These are phyloP conservation scores for Fusarium annulatum DNA, from an alignment of 2,329 filamentous ascomycete species.

Conservation along the genomic window DNA sequence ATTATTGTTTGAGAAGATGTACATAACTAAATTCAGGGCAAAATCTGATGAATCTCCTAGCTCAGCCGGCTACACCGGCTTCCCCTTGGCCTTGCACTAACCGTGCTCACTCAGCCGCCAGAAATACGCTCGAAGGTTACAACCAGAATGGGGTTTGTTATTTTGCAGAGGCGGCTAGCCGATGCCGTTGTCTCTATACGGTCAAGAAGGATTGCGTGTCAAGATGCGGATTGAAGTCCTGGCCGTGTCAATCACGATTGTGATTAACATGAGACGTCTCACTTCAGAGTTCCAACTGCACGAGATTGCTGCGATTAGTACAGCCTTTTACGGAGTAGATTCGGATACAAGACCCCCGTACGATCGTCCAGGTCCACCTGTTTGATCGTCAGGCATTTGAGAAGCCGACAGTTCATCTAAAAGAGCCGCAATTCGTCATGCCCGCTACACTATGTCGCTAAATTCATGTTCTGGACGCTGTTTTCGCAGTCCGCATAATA, in stretches of 20 bases:
- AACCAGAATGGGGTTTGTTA: constrained; percentile 18
- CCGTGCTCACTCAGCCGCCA: constrained; percentile 38
- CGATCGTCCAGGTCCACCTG: constrained; percentile 35
- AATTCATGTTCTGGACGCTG: constrained; percentile 18
- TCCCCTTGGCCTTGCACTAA: constrained; percentile 27
- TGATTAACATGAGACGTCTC: constrained; percentile 15
- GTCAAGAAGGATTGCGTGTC: constrained; percentile 32
- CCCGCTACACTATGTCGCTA: background rate
- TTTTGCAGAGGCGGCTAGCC: constrained; percentile 7
- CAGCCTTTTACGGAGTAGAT: background rate
- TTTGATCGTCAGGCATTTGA: constrained; percentile 39
- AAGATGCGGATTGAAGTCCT: constrained; percentile 24
- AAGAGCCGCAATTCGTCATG: constrained; percentile 29
- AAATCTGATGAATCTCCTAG: constrained; percentile 8
- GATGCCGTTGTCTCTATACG: background rate
- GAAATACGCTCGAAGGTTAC: constrained; percentile 10
- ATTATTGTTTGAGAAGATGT: constrained; percentile 2
- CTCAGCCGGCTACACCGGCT: constrained; percentile 31
- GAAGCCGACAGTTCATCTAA: constrained; percentile 31
- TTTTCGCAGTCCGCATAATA: constrained; percentile 9
- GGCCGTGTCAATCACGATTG: constrained; percentile 3
- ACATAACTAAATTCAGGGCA: constrained; percentile 9
- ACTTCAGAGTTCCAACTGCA: constrained; percentile 13
- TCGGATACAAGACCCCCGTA: constrained; percentile 8
- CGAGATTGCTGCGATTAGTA: background rate